Base-by-base conservation (phyloP, 306 rosid species). In the Hippophae rhamnoides region DNA sequence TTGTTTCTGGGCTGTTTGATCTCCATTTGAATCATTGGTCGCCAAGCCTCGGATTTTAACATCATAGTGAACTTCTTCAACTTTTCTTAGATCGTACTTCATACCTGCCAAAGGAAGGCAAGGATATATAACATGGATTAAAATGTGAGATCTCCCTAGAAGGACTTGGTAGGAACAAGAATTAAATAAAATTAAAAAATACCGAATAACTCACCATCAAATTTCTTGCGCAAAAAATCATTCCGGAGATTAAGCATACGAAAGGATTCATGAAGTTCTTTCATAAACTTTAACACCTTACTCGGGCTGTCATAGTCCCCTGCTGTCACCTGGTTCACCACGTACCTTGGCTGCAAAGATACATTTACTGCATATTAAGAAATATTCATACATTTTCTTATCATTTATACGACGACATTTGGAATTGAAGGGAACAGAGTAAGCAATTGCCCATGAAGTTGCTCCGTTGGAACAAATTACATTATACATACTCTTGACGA, bases 241-340 rank as follows among this genome's bases (percentile, higher is more conserved):
- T 92, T 92, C 56, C 93, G 95, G 45, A 92, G 93, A 73, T 92
- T 87, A 69, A 92, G 99, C 99, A 88, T 82, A 6, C 90, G 93
- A 62, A 85, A 92, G 71, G 95, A 83, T 43, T 90, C 82, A 74
- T 92, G 93, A 61, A 92, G 99, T 57, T 92, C 96, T 13, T 96
- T 92, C 27, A 92, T 58, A 76, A 92, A 88, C 71, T 83, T 88
- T 58, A 85, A 73, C 74, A 92, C 99, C 68, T 85, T 88, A 68
- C 93, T 88, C 52, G 96, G 96, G 64, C 96, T 85, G 76, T 92
- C 96, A 70, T 88, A 88, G 76, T 85, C 93, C 73, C 98, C 98
- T 56, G 73, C 83, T 23, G 96, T 92, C 73, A 92, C 98, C 76
- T 85, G 98, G 73, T 92, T 87, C 71, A 92, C 96, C 80, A 92